phyloP scores from a whole-genome alignment of 805 yeast species.

The Metschnikowia corniflorae region DNA sequence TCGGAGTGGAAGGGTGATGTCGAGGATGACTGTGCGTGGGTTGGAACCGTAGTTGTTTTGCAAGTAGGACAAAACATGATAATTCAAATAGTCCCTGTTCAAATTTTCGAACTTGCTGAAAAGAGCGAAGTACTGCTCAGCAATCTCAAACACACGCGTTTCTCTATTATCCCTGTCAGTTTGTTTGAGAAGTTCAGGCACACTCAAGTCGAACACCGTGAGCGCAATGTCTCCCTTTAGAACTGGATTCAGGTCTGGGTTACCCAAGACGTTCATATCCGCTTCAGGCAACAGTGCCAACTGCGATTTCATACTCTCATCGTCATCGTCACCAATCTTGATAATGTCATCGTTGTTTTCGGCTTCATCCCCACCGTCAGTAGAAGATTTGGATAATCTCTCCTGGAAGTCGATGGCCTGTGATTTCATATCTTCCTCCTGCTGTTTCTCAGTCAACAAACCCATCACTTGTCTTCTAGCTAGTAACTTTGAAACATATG shows the following conservation, averaged over 20 bases:
- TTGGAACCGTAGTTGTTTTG: conserved; percentile 39
- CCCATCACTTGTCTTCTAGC: conserved; percentile 83
- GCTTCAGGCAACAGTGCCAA: conserved; percentile 80
- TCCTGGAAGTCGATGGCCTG: conserved; percentile 12
- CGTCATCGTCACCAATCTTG: conserved; percentile 40
- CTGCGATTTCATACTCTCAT: conserved; percentile 52
- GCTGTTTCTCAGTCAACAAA: conserved; percentile 69
- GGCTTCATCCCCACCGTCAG: conserved; percentile 16
- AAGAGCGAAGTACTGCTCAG: conserved; percentile 45
- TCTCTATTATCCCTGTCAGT: conserved; percentile 28
- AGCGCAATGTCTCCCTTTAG: conserved; percentile 53
- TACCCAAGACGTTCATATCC: conserved; percentile 80
- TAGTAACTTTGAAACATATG: conserved; percentile 77
- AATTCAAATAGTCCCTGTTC: conserved; percentile 62
- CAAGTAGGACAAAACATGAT: conserved; percentile 59
- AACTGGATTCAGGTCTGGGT: conserved; percentile 75
- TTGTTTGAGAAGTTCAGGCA: conserved; percentile 28
- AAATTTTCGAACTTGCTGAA: conserved; percentile 68
- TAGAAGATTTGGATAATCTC: conserved; percentile 24
- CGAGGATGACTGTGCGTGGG: conserved; percentile 44
- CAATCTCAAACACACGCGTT: conserved; percentile 39
- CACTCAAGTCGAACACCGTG: conserved; percentile 36
- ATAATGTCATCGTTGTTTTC: conserved; percentile 37
- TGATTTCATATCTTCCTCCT: conserved; percentile 45
- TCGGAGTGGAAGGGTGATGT: conserved; percentile 67